Evolutionary conservation across 495 filamentous ascomycete species (phyloP).

Genomic region (Tetracladium setigerum): DNA sequence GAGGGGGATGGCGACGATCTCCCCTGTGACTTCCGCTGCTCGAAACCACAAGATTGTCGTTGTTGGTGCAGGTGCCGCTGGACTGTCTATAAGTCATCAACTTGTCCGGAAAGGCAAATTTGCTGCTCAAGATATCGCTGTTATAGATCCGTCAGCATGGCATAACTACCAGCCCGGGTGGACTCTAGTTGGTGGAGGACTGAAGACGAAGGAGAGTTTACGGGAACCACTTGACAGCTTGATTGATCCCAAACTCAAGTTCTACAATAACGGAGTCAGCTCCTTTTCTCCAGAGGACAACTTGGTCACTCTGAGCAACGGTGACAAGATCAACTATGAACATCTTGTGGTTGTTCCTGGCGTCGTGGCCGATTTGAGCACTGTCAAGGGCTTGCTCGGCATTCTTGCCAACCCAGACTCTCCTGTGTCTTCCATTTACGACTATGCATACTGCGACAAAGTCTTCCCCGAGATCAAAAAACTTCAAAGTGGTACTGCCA

Average conservation of each 20-base stretch:
- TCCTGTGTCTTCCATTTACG: slow-evolving; percentile 57
- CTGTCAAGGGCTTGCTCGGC: slow-evolving; percentile 52
- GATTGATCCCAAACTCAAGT: slow-evolving; percentile 52
- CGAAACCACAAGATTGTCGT: slow-evolving; percentile 54
- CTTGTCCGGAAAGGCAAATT: slow-evolving; percentile 49
- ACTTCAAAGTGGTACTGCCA: slow-evolving; percentile 48
- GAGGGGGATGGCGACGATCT: slow-evolving; percentile 33
- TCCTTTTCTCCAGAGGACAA: slow-evolving; percentile 52
- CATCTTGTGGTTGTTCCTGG: slow-evolving; percentile 59
- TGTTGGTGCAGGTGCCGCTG: slow-evolving; percentile 56
- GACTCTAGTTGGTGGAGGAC: slow-evolving; percentile 60
- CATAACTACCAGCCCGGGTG: slow-evolving; percentile 69
- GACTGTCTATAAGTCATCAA: slow-evolving; percentile 55
- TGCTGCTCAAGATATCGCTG: slow-evolving; percentile 52
- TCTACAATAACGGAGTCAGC: slow-evolving; percentile 46
- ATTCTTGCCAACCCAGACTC: slow-evolving; percentile 47
- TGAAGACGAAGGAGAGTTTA: slow-evolving; percentile 49
- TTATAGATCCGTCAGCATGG: slow-evolving; percentile 54
- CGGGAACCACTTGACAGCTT: slow-evolving; percentile 42
- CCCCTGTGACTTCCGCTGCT: slow-evolving; percentile 26
- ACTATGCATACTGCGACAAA: slow-evolving; percentile 53
- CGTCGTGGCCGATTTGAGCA: slow-evolving; percentile 46
- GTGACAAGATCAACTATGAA: slow-evolving; percentile 53
- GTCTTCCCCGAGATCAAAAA: slow-evolving; percentile 46
- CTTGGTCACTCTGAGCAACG: slow-evolving; percentile 47